Base-by-base conservation (phyloP, 257 asterid genomes). In the Penstemon davidsonii region DNA sequence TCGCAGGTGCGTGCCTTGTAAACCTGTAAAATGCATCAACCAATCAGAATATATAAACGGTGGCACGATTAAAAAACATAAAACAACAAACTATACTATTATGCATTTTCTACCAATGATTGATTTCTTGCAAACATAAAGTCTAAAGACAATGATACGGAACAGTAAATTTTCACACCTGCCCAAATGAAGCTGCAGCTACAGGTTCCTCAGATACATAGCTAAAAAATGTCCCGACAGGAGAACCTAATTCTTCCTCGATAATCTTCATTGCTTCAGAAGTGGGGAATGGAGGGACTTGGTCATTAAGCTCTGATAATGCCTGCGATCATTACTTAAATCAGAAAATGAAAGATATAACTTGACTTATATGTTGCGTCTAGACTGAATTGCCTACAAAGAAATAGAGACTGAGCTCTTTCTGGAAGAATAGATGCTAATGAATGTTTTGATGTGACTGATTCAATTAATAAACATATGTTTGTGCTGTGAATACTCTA, bases 101-200 rank as follows among this genome's bases (percentile, higher is more conserved):
- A 56, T 63, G 41, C 41, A 42, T 59, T 72, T 53, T 49, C 66
- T 55, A 50, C 68, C 55, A 43, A 57, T 39, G 37, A 40, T 36
- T 8, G 15, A 59, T 47, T 67, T 55, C 60, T 53, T 33, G 1
- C 25, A 59, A 66, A 54, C 58, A 46, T 52, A 53, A 54, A 72
- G 71, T 69, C 54, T 39, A 41, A 10, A 59, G 68, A 64, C 42
- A 57, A 67, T 38, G 33, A 69, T 43, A 62, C 55, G 15, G 41
- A 39, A 73, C 64, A 71, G 49, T 70, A 73, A 55, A 55, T 70
- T 76, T 81, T 55, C 56, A 60, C 69, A 92, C 99, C 99, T 93
- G 99, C 73, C 99, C 99, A 78, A 93, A 93, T 78, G 99, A 93
- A 84, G 99, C 99, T 75, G 97, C 97, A 80, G 97, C 99, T n/a